A percentile compares a stretch with the other conserved stretches of the same genome.
These are phyloP conservation scores for Suaeda aralocaspica DNA, from an alignment of 148 eudicot genomes.

Conservation along the genomic window DNA sequence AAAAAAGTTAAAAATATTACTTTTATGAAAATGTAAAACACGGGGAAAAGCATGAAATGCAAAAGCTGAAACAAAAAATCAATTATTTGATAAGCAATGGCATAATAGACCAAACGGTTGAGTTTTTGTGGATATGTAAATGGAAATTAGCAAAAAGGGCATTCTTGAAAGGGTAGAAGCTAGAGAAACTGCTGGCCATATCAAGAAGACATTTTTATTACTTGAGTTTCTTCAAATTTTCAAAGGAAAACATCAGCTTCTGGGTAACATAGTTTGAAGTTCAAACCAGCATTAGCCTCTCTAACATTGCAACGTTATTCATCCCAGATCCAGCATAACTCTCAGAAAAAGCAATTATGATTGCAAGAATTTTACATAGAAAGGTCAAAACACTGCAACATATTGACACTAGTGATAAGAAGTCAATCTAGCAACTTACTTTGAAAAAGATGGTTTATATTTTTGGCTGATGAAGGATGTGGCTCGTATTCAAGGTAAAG, in stretches of 20 bases:
- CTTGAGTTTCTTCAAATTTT: no score
- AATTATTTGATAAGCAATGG: background rate
- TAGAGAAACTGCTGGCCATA: background rate
- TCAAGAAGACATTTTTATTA: background rate
- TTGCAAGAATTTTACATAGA: background rate
- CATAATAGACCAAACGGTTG: background rate
- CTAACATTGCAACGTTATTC: no score
- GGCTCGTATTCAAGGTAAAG: conserved; percentile 83
- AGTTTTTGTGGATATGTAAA: background rate
- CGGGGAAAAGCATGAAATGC: background rate
- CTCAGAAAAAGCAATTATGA: no score
- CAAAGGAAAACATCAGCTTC: no score
- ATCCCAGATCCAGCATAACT: no score
- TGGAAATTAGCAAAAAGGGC: background rate
- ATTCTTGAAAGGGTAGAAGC: background rate
- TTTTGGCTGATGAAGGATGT: conserved; percentile 91
- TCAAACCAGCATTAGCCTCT: no score
- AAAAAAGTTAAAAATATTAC: no score
- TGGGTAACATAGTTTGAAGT: no score
- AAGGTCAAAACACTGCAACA: background rate
- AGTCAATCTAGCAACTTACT: conserved; percentile 63
- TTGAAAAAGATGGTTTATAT: conserved; percentile 88
- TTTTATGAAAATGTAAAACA: no score
- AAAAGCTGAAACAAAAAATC: background rate
- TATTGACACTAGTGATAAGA: no score